phyloP scores from a whole-genome alignment of 1,284 basidiomycete genomes.

The Erythrobasidium hasegawianum region DNA sequence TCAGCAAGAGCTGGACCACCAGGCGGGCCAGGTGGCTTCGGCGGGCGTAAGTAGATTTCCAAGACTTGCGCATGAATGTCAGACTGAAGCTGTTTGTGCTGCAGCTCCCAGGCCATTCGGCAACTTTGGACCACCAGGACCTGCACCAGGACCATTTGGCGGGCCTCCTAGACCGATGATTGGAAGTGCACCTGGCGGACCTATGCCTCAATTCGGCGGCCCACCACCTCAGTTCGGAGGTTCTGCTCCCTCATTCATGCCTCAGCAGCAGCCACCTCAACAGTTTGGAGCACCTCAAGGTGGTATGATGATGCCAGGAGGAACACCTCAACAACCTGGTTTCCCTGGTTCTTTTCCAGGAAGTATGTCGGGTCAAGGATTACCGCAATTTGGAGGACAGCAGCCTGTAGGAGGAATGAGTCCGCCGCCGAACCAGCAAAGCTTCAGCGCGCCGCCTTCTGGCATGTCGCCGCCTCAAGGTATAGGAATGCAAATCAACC shows the following conservation, averaged over 20 bases:
- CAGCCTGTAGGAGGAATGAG: constrained; percentile 13
- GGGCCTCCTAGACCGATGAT: neutral
- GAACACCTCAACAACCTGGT: neutral
- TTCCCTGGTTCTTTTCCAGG: constrained; percentile 1
- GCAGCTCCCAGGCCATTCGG: constrained; percentile 4
- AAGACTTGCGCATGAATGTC: neutral
- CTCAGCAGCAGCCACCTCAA: constrained; percentile 18
- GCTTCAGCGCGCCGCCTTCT: constrained; percentile 10
- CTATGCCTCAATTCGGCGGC: constrained; percentile 24
- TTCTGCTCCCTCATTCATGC: constrained; percentile 11
- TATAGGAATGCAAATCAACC: constrained; percentile 27
- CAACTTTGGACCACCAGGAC: neutral
- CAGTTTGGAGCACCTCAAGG: neutral
- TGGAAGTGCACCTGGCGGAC: neutral
- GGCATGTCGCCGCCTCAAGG: constrained; percentile 18
- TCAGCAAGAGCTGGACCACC: constrained; percentile 17
- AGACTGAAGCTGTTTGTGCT: neutral
- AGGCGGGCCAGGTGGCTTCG: constrained; percentile 26
- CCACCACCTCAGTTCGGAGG: constrained; percentile 15
- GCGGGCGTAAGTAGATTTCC: constrained; percentile 11
- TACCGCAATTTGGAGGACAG: constrained; percentile 1
- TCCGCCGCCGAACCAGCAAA: constrained; percentile 10
- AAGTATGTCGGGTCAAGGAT: neutral
- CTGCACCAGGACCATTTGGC: neutral
- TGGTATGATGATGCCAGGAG: too few relatives aligned